Percentiles rank a stretch among this genome's conserved stretches.
Evolutionary conservation across 2,329 filamentous ascomycete species (phyloP).

Genomic region (Xylaria sp.): DNA sequence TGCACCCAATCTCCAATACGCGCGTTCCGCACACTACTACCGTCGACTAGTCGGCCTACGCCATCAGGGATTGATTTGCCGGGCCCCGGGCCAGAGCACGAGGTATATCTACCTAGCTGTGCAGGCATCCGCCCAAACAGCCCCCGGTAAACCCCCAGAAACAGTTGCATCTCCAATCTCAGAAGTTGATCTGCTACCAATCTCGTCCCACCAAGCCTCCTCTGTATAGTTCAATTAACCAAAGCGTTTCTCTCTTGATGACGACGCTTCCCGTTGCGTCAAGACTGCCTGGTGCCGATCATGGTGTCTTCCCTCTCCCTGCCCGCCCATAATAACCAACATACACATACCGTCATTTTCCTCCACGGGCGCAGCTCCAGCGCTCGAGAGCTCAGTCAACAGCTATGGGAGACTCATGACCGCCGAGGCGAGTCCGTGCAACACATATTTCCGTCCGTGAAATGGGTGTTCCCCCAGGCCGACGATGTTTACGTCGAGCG

Average conservation of each 20-base stretch:
- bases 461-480: slow-evolving; percentile 63
- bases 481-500: slow-evolving; percentile 47
- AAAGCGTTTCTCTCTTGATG: neutral
- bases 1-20: slow-evolving; percentile 4
- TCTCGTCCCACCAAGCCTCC: slow-evolving; percentile 8
- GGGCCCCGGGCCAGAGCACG: slow-evolving; percentile 1
- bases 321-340: slow-evolving; percentile 42
- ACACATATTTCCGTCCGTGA: slow-evolving; percentile 57
- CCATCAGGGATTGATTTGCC: slow-evolving; percentile 14
- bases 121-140: neutral
- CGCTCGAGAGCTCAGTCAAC: slow-evolving; percentile 49
- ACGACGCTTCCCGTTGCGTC: neutral
- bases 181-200: neutral
- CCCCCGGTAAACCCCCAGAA: neutral
- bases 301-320: slow-evolving; percentile 35
- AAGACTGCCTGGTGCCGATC: slow-evolving; percentile 7
- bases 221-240: neutral
- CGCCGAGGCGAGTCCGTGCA: slow-evolving; percentile 50
- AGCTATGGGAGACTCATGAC: slow-evolving; percentile 49
- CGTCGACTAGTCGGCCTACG: slow-evolving; percentile 6
- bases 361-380: slow-evolving; percentile 58
- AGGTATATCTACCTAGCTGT: neutral
- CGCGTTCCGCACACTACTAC: slow-evolving; percentile 10
- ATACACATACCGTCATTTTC: slow-evolving; percentile 56
- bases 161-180: slow-evolving; percentile 13